Evolutionary conservation across 202 grass and related monocot genomes (phyloP), one percentile per base, ranked within the genome.

Genomic region (Brachypodium distachyon): DNA sequence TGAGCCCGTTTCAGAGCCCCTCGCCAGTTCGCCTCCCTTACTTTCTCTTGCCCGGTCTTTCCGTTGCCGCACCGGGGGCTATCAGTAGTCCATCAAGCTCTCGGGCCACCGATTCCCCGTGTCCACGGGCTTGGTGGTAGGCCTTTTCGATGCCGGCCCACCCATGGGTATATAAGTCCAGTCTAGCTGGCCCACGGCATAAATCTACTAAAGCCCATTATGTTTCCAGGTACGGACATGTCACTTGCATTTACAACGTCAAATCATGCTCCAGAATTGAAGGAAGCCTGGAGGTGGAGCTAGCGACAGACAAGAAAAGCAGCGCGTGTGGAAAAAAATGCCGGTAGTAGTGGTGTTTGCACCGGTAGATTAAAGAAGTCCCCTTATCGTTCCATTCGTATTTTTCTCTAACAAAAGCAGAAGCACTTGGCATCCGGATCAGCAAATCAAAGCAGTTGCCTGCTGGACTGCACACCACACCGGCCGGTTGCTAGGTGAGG

Each of bases 301-400:
- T 1, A 59, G 72, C 9, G 17, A 60, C 23, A 66, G 37, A 44
- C 50, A 44, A 19, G 25, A 59, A 73, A 57, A 10, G 43, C 61
- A 47, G 8, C 7, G n/a, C 26, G 19, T 36, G 12, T 66, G 13
- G 27, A 5, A 29, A 55, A 2, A 41, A 41, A 2, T 41, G 5
- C 17, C 31, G 0, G 3, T 1, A 55, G 34, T 43, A 72, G 85
- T 73, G 79, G 73, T 5, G 41, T 78, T 78, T 50, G 65, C 72
- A 64, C 36, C 46, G 4, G 46, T 46, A 26, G 31, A 39, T 40
- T 54, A 58, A 72, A 58, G 65, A 41, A 16, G 6, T 12, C 62
- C 22, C 38, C 80, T 87, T 79, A 83, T 83, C 52, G 11, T 5
- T 42, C 37, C 38, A 64, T 63, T 61, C 41, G 12, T 71, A 76